These are phyloP conservation scores for Debaryomyces hansenii DNA, from an alignment of 805 yeast species.

Conservation along the genomic window DNA sequence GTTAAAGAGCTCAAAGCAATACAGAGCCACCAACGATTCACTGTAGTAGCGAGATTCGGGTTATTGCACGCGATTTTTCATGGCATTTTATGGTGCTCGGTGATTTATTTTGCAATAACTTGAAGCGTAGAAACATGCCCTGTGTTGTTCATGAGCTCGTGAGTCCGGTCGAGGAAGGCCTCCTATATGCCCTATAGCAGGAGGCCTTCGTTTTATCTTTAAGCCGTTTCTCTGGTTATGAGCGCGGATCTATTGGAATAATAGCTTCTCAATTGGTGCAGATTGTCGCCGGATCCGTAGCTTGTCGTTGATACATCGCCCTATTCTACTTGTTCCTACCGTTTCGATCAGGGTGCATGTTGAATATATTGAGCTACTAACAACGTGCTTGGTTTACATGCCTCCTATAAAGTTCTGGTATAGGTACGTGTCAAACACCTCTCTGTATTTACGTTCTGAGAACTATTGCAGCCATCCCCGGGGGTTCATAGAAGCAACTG, in stretches of 20 bases:
- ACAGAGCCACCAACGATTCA: conserved; percentile 50
- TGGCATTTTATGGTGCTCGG: conserved; percentile 4
- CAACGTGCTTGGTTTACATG: too few relatives aligned
- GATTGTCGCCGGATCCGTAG: too few relatives aligned
- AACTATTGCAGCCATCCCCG: too few relatives aligned
- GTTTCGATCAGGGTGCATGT: too few relatives aligned
- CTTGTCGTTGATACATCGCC: too few relatives aligned
- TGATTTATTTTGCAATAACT: conserved; percentile 4
- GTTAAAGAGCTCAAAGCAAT: conserved; percentile 42
- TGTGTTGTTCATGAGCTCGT: background rate
- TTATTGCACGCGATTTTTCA: conserved; percentile 10
- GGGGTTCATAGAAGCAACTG: too few relatives aligned
- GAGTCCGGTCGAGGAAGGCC: background rate
- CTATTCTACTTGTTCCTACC: too few relatives aligned
- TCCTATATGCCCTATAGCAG: background rate
- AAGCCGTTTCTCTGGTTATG: background rate
- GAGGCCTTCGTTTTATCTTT: background rate
- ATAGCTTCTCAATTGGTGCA: too few relatives aligned
- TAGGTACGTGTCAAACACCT: too few relatives aligned
- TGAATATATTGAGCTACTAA: too few relatives aligned
- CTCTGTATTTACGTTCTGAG: too few relatives aligned
- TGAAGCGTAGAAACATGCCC: background rate
- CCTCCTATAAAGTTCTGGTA: too few relatives aligned
- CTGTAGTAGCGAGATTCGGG: conserved; percentile 18
- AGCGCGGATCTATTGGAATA: background rate